Percentiles rank a stretch among this genome's conserved stretches.
phyloP scores from a whole-genome alignment of 148 eudicot genomes.

The Cornus florida region DNA sequence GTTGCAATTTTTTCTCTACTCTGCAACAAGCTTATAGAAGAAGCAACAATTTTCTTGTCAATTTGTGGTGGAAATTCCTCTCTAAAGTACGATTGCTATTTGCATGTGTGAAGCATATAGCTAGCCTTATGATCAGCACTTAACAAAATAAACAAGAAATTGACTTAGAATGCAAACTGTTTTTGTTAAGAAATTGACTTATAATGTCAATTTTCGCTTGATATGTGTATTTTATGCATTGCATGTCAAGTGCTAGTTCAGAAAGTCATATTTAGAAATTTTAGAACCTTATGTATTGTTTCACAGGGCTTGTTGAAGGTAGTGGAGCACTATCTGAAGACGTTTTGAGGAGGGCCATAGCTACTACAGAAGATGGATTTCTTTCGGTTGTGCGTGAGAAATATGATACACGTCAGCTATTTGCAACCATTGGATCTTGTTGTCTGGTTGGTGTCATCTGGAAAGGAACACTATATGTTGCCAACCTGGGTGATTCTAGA shows the following conservation, averaged over 20 bases:
- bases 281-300: background rate
- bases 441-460: constrained; percentile 80
- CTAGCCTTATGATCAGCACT: too few relatives aligned
- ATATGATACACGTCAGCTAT: constrained; percentile 35
- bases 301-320: constrained; percentile 41
- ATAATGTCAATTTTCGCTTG: too few relatives aligned
- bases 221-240: too few relatives aligned
- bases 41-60: background rate
- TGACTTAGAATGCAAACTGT: too few relatives aligned
- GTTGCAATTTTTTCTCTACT: too few relatives aligned
- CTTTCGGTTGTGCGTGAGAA: constrained; percentile 43
- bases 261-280: background rate
- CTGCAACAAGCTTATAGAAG: background rate
- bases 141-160: background rate
- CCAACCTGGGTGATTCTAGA: constrained; percentile 84
- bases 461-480: constrained; percentile 55
- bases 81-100: too few relatives aligned
- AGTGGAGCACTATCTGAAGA: constrained; percentile 48
- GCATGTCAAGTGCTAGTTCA: background rate
- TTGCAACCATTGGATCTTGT: constrained; percentile 77
- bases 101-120: too few relatives aligned
- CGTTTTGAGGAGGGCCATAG: constrained; percentile 45
- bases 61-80: too few relatives aligned
- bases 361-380: constrained; percentile 74
- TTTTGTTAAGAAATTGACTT: too few relatives aligned